Base-by-base conservation (phyloP, 805 yeast species). In the Cyberlindnera subsufficiens region DNA sequence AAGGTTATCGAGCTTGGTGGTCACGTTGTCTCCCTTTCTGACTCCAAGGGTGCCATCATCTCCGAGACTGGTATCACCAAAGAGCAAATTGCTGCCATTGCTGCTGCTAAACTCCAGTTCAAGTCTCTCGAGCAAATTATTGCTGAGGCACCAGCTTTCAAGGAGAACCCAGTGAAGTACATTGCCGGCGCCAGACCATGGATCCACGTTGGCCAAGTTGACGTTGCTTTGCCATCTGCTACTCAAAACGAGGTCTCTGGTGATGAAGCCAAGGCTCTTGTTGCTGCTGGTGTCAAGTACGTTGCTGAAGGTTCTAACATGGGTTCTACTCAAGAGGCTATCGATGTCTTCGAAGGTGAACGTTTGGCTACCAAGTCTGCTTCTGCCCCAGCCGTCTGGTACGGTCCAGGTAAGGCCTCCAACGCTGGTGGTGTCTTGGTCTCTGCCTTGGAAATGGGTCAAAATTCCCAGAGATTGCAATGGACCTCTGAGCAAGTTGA, bases 371-470 rank as follows among this genome's bases (percentile, higher is more conserved):
- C 69, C 44, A 52, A 69, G 42, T 49, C 69, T 29, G 60, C 68
- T 37, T 61, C 70, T 46, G 54, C 72, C 45, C 68, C 67, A 56
- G 72, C 79, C 49, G 86, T 89, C 70, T 91, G 99, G 99, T 91
- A 90, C 73, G 98, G 96, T 61, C 97, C 97, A 66, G 98, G 97
- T 72, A 91, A 91, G 80, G 97, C 97, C 58, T 91, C 97, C 62
- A 91, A 91, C 82, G 85, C 95, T 74, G 99, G 98, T 74, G 99
- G 99, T 82, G 99, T 91, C 59, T 96, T 96, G 46, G 97, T 90
- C 45, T 88, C 96, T 46, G 98, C 97, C 64, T 78, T 91, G 55
- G 99, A 91, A 78, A 93, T 91, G 99, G 97, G 98, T 53, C 99
- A 91, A 77, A 93, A 91, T 86, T 87, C 97, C 46, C 95, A 85